Evolutionary conservation across 1,284 basidiomycete genomes (phyloP).

Genomic region (Naganishia liquefaciens): DNA sequence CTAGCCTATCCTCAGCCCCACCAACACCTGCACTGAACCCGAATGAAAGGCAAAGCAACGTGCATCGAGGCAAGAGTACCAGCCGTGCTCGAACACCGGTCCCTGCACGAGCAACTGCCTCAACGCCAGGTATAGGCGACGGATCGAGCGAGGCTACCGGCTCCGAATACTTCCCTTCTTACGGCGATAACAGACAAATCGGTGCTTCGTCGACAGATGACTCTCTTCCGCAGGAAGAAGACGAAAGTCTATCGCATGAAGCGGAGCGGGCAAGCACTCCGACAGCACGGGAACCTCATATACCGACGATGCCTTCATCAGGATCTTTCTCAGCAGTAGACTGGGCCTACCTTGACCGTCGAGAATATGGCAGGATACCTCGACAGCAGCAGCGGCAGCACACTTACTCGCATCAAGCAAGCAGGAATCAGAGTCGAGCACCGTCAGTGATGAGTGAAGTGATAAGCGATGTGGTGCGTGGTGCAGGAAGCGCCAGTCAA

Average conservation of each 20-base stretch:
- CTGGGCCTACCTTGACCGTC: constrained; percentile 14
- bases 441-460: constrained; percentile 32
- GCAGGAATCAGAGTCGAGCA: constrained; percentile 22
- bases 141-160: not conserved
- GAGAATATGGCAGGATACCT: not conserved
- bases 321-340: constrained; percentile 5
- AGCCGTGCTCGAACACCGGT: constrained; percentile 7
- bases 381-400: constrained; percentile 11
- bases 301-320: not conserved
- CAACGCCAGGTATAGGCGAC: constrained; percentile 1
- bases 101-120: constrained; percentile 5
- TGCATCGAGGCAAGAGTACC: constrained; percentile 26
- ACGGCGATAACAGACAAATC: not conserved
- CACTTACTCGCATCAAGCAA: constrained; percentile 1
- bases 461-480: constrained; percentile 35
- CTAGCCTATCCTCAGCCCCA: constrained; percentile 34
- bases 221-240: constrained; percentile 1
- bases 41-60: constrained; percentile 31
- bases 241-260: not conserved
- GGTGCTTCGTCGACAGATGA: not conserved
- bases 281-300: constrained; percentile 8
- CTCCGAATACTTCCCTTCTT: constrained; percentile 14
- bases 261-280: constrained; percentile 16
- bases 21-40: constrained; percentile 5
- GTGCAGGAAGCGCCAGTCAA: constrained; percentile 34